A percentile compares a stretch with the other conserved stretches of the same genome.
phyloP scores from a whole-genome alignment of 805 yeast species.

The Ogataea ramenticola region DNA sequence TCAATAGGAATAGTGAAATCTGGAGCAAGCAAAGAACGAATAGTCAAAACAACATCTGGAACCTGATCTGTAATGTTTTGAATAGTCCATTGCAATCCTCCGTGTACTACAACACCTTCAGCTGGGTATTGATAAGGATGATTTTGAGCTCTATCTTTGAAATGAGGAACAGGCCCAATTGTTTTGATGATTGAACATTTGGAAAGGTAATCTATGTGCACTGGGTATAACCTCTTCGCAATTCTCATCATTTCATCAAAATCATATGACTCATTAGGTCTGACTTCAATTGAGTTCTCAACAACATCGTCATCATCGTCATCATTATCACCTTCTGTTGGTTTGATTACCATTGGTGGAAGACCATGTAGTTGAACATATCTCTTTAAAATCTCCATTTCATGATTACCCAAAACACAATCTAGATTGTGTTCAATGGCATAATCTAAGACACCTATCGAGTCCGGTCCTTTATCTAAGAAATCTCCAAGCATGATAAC shows the following conservation, averaged over 20 bases:
- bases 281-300: no score
- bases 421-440: slow-evolving; percentile 52
- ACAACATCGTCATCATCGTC: slow-evolving; percentile 8
- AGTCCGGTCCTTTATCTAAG: slow-evolving; percentile 75
- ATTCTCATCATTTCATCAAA: slow-evolving; percentile 33
- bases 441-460: slow-evolving; percentile 59
- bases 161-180: slow-evolving; percentile 53
- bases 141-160: slow-evolving; percentile 19
- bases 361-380: slow-evolving; percentile 57
- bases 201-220: slow-evolving; percentile 54
- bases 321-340: slow-evolving; percentile 8
- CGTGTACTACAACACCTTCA: slow-evolving; percentile 67
- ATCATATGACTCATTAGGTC: slow-evolving; percentile 20
- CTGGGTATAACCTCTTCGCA: slow-evolving; percentile 48
- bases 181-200: slow-evolving; percentile 56
- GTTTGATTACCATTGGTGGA: slow-evolving; percentile 12
- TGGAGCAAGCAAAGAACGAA: slow-evolving; percentile 65
- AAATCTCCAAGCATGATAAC: slow-evolving; percentile 79
- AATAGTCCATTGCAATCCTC: slow-evolving; percentile 68
- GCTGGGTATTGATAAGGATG: slow-evolving; percentile 20
- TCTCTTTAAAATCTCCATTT: slow-evolving; percentile 57
- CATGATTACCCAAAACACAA: slow-evolving; percentile 89
- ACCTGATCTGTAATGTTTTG: slow-evolving; percentile 44
- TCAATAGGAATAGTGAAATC: slow-evolving; percentile 53
- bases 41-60: slow-evolving; percentile 56